Evolutionary conservation across 2,329 filamentous ascomycete genomes (phyloP).

Genomic region (Sclerotinia nivalis): DNA sequence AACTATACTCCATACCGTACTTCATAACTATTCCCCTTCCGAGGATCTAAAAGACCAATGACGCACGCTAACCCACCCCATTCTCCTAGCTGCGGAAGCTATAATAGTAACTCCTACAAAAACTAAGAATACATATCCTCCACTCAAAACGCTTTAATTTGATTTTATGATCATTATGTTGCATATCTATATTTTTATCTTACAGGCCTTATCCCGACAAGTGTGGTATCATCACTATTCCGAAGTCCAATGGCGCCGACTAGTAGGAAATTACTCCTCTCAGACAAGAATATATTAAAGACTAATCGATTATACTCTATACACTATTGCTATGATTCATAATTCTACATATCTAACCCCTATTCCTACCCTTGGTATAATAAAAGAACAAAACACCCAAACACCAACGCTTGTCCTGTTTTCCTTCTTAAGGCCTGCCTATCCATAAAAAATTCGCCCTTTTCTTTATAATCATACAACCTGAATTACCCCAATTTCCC

Average conservation of each 20-base stretch:
- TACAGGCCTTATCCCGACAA: background rate
- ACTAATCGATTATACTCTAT: background rate
- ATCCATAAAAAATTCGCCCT: background rate
- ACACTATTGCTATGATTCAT: background rate
- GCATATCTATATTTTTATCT: background rate
- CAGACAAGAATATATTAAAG: background rate
- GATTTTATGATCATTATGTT: background rate
- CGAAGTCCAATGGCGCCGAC: background rate
- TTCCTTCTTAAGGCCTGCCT: background rate
- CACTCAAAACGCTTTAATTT: background rate
- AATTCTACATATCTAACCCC: constrained; percentile 4
- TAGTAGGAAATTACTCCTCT: background rate
- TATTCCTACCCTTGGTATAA: constrained; percentile 20
- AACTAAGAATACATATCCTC: background rate
- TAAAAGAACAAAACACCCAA: constrained; percentile 18
- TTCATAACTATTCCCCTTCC: too few species aligned
- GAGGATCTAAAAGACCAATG: background rate
- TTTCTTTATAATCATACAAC: background rate
- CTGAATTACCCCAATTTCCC: background rate
- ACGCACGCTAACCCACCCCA: too few species aligned
- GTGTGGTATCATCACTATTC: background rate
- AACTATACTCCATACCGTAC: background rate
- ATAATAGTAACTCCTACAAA: background rate
- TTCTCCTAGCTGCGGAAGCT: too few species aligned
- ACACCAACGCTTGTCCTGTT: constrained; percentile 13